These are phyloP conservation scores for Kwoniella newhampshirensis DNA, from an alignment of 768 basidiomycete species.

Conservation along the genomic window DNA sequence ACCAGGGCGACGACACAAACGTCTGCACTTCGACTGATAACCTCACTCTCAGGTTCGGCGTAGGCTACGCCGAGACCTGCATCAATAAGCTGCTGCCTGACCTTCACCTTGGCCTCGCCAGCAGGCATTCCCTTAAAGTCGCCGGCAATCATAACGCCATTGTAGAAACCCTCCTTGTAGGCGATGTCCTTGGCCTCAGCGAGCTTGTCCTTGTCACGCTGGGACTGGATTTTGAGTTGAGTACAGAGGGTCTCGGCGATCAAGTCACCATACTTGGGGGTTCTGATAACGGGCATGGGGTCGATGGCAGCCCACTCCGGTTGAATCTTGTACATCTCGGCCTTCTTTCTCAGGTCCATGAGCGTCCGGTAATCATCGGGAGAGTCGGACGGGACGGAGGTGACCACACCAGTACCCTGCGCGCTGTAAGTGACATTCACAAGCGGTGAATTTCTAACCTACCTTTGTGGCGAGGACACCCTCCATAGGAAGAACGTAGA, in stretches of 20 bases:
- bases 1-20: conserved; percentile 97
- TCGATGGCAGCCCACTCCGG: conserved; percentile 81
- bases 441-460: conserved; percentile 10
- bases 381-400: conserved; percentile 96
- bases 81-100: conserved; percentile 78
- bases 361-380: conserved; percentile 93
- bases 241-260: conserved; percentile 79
- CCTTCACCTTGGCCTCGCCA: conserved; percentile 86
- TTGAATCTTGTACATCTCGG: conserved; percentile 93
- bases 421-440: not conserved
- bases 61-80: conserved; percentile 79
- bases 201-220: conserved; percentile 88
- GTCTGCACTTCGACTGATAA: conserved; percentile 86
- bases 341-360: conserved; percentile 89
- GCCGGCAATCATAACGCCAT: conserved; percentile 84
- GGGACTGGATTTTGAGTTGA: conserved; percentile 89
- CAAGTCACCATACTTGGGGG: conserved; percentile 89
- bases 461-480: conserved; percentile 92
- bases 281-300: conserved; percentile 81
- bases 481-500: conserved; percentile 99
- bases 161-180: conserved; percentile 98
- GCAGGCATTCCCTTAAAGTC: conserved; percentile 86
- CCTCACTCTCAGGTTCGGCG: conserved; percentile 89
- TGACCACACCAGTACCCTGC: conserved; percentile 95
- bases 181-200: conserved; percentile 96